These are phyloP conservation scores for Solanum corneliomulleri DNA, from an alignment of 257 asterid species.

Conservation along the genomic window DNA sequence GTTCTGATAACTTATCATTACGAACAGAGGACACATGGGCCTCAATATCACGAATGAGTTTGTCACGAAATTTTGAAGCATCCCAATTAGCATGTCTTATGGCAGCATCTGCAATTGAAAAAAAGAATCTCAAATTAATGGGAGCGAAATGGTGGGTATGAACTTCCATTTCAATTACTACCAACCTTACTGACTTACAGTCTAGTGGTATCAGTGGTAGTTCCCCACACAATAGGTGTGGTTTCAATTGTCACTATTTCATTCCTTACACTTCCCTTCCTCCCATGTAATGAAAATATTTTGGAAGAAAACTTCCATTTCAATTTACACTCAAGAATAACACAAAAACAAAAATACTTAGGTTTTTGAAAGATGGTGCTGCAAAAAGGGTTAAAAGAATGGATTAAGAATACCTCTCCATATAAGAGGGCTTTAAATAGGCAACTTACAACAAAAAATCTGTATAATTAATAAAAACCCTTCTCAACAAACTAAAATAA, in stretches of 20 bases:
- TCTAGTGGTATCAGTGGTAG: background rate
- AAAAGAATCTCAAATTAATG: background rate
- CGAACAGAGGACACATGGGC: constrained; percentile 36
- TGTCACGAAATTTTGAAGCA: constrained; percentile 43
- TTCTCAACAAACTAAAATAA: background rate
- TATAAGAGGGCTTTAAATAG: background rate
- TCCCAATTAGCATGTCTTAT: constrained; percentile 46
- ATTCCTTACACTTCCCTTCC: background rate
- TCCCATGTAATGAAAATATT: background rate
- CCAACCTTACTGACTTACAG: background rate
- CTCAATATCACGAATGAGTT: constrained; percentile 47
- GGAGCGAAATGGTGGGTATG: background rate
- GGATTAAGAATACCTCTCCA: background rate
- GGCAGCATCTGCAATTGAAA: constrained; percentile 37
- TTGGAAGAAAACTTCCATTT: background rate
- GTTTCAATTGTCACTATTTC: background rate
- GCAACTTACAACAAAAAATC: background rate
- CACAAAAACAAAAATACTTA: background rate
- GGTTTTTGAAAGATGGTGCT: background rate
- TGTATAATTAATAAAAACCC: background rate
- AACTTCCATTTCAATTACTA: background rate
- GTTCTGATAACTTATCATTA: constrained; percentile 30
- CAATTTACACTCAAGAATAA: background rate
- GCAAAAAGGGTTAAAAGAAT: background rate
- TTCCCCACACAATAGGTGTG: background rate